These are phyloP conservation scores for Geosmithia morbida DNA, from an alignment of 2,329 filamentous ascomycete genomes.

Conservation along the genomic window DNA sequence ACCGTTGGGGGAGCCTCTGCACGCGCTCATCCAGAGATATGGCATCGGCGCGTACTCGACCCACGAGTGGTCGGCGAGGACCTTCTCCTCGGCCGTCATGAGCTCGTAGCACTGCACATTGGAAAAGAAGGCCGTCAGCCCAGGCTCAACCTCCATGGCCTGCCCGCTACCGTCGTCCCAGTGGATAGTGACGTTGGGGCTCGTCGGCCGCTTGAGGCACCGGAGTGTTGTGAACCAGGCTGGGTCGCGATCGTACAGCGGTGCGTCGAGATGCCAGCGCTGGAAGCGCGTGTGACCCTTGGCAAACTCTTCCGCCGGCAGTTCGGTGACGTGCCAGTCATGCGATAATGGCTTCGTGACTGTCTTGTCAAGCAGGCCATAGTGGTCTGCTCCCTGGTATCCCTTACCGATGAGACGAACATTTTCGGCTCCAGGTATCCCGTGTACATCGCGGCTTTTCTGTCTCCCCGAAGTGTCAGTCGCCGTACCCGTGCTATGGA, in stretches of 20 bases:
- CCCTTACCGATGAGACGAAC: constrained; percentile 29
- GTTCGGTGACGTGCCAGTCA: constrained; percentile 19
- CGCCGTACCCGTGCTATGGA: not conserved
- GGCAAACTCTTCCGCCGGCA: constrained; percentile 18
- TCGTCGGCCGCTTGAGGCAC: constrained; percentile 19
- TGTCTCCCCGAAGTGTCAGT: not conserved
- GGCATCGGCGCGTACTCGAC: constrained; percentile 29
- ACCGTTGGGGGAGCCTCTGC: constrained; percentile 22
- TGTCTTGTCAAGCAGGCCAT: constrained; percentile 22
- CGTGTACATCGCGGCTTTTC: constrained; percentile 16
- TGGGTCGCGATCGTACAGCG: constrained; percentile 24
- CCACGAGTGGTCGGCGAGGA: constrained; percentile 25
- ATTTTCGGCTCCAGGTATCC: constrained; percentile 26
- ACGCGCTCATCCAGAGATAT: constrained; percentile 26
- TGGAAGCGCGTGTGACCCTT: constrained; percentile 28
- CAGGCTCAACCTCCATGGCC: constrained; percentile 25
- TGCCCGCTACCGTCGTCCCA: constrained; percentile 27
- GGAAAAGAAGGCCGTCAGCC: constrained; percentile 27
- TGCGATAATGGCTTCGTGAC: constrained; percentile 15
- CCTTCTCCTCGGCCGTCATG: constrained; percentile 23
- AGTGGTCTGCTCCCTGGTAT: constrained; percentile 27
- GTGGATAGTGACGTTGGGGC: constrained; percentile 18
- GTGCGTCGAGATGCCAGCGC: constrained; percentile 32
- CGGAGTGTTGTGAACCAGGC: constrained; percentile 27
- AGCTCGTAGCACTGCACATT: constrained; percentile 24